phyloP scores from a whole-genome alignment of 768 basidiomycete genomes.

The Cystoderma amianthinum region DNA sequence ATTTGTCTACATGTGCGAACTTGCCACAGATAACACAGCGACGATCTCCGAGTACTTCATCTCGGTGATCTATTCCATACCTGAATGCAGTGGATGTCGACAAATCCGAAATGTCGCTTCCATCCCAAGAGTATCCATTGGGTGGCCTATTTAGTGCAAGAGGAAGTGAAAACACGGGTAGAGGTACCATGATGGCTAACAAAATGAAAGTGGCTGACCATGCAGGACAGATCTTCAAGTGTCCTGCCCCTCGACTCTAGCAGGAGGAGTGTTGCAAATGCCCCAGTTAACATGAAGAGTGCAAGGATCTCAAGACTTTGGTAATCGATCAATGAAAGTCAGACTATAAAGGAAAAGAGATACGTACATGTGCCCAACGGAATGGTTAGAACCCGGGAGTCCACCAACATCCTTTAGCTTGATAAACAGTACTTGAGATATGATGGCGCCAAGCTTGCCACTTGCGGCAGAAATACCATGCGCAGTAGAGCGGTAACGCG shows the following conservation, averaged over 20 bases:
- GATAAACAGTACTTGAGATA: conserved; percentile 73
- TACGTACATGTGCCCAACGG: conserved; percentile 63
- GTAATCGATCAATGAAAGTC: conserved; percentile 4
- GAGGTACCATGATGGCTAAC: too few relatives aligned
- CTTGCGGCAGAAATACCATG: conserved; percentile 83
- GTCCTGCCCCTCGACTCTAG: conserved; percentile 68
- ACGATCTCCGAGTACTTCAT: too few relatives aligned
- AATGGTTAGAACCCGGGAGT: conserved; percentile 42
- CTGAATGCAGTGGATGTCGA: too few relatives aligned
- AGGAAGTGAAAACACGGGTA: too few relatives aligned
- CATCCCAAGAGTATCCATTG: too few relatives aligned
- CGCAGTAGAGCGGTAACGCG: conserved; percentile 79
- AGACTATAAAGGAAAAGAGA: conserved; percentile 1
- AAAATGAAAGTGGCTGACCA: not conserved
- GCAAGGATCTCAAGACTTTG: conserved; percentile 71
- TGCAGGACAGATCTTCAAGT: conserved; percentile 63
- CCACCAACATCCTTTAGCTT: conserved; percentile 67
- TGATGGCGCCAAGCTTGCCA: too few relatives aligned
- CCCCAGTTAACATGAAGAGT: conserved; percentile 80
- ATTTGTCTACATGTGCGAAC: too few relatives aligned
- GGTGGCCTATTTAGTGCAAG: too few relatives aligned
- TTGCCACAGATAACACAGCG: too few relatives aligned
- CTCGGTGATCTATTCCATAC: too few relatives aligned
- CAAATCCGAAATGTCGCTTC: too few relatives aligned
- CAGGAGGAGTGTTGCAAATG: conserved; percentile 73